phyloP scores from a whole-genome alignment of 345 rosid genomes.

The Melaleuca alternifolia region DNA sequence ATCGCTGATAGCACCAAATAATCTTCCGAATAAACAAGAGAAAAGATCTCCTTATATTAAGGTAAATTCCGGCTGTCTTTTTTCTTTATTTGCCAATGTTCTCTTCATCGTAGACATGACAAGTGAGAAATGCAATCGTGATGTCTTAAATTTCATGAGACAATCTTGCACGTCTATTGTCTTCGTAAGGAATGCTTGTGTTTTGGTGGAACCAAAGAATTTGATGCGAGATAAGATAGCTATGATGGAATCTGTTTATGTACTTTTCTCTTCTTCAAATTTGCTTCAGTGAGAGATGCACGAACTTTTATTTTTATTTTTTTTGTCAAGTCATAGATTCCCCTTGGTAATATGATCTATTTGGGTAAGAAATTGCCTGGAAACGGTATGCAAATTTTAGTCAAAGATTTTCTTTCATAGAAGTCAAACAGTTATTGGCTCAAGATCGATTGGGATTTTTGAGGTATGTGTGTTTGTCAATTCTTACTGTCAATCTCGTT shows the following conservation, averaged over 20 bases:
- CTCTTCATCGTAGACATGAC: no score
- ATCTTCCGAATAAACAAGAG: no score
- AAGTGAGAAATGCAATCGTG: no score
- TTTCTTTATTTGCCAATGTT: no score
- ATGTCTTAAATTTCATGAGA: neutral
- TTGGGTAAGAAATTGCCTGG: neutral
- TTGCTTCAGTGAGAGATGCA: neutral
- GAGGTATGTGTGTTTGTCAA: neutral
- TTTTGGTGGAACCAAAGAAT: neutral
- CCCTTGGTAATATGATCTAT: neutral
- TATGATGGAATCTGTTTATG: neutral
- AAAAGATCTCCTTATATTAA: no score
- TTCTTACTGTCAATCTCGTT: neutral
- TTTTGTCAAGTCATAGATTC: neutral
- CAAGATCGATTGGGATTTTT: neutral
- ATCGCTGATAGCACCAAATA: no score
- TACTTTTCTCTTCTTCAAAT: no score
- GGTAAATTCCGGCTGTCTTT: no score
- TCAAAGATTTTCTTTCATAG: neutral
- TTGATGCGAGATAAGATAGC: neutral
- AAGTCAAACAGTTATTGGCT: neutral
- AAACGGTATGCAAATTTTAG: neutral
- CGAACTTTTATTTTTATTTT: neutral
- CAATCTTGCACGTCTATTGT: neutral
- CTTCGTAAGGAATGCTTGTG: neutral